These are phyloP conservation scores for Gracilaria domingensis DNA, from an alignment of 23 red algal genomes.

Conservation along the genomic window DNA sequence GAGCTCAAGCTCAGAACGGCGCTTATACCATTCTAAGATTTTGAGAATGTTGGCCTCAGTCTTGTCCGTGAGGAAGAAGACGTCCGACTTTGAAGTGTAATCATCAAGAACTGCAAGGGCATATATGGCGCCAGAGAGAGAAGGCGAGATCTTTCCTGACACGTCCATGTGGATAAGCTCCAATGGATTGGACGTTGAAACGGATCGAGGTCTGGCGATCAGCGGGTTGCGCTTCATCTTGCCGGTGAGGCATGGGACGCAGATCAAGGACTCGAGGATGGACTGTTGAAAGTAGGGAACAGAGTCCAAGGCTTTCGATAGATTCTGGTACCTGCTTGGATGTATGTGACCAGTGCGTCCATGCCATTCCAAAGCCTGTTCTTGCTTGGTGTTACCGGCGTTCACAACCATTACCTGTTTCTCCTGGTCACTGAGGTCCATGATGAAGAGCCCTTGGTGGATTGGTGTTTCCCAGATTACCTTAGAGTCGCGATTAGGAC, in stretches of 20 bases:
- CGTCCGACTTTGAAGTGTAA: neutral
- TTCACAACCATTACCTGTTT: neutral
- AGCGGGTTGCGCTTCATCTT: constrained; percentile 14
- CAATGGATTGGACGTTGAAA: neutral
- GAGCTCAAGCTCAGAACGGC: neutral
- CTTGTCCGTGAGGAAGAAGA: constrained; percentile 5
- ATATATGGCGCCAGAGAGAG: neutral
- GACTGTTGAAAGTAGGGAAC: neutral
- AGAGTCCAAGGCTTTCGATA: neutral
- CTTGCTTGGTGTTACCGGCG: neutral
- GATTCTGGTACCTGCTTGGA: constrained; percentile 7
- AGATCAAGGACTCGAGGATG: constrained; percentile 7
- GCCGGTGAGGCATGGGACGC: constrained; percentile 31
- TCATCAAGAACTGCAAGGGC: neutral
- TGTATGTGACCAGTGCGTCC: constrained; percentile 33
- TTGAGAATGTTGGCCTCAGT: neutral
- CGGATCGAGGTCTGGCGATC: neutral
- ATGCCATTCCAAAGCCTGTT: neutral
- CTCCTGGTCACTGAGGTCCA: constrained; percentile 15
- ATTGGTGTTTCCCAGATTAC: constrained; percentile 14
- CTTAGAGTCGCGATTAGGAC: neutral
- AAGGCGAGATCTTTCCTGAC: constrained; percentile 10
- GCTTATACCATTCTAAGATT: neutral
- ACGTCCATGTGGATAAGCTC: constrained; percentile 12
- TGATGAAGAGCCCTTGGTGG: constrained; percentile 19